A percentile compares a stretch with the other conserved stretches of the same genome.
phyloP scores from a whole-genome alignment of 2,329 filamentous ascomycete species.

The Phaeophleospora eucalypticola region DNA sequence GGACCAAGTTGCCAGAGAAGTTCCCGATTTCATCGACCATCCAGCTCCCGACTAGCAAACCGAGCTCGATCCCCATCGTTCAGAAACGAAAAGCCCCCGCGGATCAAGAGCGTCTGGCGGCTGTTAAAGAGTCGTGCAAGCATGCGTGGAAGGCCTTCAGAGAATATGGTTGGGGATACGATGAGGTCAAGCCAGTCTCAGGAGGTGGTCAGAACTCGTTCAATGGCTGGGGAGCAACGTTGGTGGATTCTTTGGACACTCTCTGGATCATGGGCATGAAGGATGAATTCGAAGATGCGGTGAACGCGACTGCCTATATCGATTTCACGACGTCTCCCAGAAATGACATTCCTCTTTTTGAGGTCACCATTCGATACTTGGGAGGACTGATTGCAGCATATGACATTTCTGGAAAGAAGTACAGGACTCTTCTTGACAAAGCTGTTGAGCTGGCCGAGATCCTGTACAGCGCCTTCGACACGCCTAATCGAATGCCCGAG shows the following conservation, averaged over 20 bases:
- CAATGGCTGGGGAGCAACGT: conserved; percentile 83
- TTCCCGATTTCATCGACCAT: conserved; percentile 78
- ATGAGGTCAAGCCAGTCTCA: conserved; percentile 74
- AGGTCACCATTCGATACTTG: conserved; percentile 86
- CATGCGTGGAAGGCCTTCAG: conserved; percentile 82
- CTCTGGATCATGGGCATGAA: conserved; percentile 81
- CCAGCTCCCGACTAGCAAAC: conserved; percentile 65
- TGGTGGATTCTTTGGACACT: conserved; percentile 79
- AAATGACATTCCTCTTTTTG: conserved; percentile 78
- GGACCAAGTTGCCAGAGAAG: conserved; percentile 61
- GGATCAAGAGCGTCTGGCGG: conserved; percentile 58
- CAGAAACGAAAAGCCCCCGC: conserved; percentile 61
- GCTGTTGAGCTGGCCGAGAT: conserved; percentile 75
- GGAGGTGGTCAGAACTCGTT: conserved; percentile 72
- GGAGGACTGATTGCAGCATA: conserved; percentile 83
- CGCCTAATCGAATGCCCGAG: conserved; percentile 87
- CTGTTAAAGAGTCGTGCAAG: conserved; percentile 69
- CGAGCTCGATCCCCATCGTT: conserved; percentile 68
- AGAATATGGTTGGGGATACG: conserved; percentile 74
- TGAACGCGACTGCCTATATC: conserved; percentile 64
- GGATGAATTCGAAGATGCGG: conserved; percentile 75
- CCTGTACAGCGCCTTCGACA: conserved; percentile 80
- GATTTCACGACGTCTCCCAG: conserved; percentile 74
- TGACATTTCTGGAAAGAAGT: conserved; percentile 70
- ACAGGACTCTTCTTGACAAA: conserved; percentile 69